These are phyloP conservation scores for Sclerotinia nivalis DNA, from an alignment of 2,329 filamentous ascomycete species.

Conservation along the genomic window DNA sequence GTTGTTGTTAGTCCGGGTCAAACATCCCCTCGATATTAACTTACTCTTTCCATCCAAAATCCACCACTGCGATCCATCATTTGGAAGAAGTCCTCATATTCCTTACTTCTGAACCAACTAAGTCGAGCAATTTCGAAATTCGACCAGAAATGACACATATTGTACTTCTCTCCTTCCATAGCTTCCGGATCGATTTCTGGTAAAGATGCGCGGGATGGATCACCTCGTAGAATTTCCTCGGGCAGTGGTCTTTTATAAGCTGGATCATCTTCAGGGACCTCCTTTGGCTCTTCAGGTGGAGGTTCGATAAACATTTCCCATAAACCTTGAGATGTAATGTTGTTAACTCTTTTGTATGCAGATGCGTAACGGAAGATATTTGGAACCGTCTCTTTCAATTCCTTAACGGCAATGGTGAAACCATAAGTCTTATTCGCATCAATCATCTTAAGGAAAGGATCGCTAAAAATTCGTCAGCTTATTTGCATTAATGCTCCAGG, in stretches of 20 bases:
- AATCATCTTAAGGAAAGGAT: conserved; percentile 95
- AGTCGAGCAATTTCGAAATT: conserved; percentile 97
- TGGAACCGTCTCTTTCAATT: conserved; percentile 93
- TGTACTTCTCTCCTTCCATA: conserved; percentile 98
- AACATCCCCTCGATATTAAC: conserved; percentile 37
- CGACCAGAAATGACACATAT: conserved; percentile 99
- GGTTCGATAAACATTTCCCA: conserved; percentile 99
- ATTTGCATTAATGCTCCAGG: background rate
- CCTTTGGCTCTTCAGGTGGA: conserved; percentile 58
- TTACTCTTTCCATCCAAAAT: conserved; percentile 98
- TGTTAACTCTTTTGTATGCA: conserved; percentile 91
- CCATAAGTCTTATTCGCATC: conserved; percentile 96
- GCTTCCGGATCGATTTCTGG: conserved; percentile 83
- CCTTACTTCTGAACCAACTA: conserved; percentile 95
- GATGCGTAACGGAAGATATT: conserved; percentile 99
- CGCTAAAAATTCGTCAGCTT: conserved; percentile 51
- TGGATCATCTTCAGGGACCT: conserved; percentile 57
- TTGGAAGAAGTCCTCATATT: conserved; percentile 96
- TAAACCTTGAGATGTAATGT: conserved; percentile 83
- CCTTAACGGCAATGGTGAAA: conserved; percentile 98
- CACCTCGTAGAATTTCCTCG: conserved; percentile 76
- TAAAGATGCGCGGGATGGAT: conserved; percentile 69
- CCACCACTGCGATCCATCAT: conserved; percentile 98
- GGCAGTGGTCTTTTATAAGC: conserved; percentile 63
- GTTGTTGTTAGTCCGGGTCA: conserved; percentile 30